Conservation (phyloP, 2,329 filamentous ascomycete species). For the Phoma sp. region DNA sequence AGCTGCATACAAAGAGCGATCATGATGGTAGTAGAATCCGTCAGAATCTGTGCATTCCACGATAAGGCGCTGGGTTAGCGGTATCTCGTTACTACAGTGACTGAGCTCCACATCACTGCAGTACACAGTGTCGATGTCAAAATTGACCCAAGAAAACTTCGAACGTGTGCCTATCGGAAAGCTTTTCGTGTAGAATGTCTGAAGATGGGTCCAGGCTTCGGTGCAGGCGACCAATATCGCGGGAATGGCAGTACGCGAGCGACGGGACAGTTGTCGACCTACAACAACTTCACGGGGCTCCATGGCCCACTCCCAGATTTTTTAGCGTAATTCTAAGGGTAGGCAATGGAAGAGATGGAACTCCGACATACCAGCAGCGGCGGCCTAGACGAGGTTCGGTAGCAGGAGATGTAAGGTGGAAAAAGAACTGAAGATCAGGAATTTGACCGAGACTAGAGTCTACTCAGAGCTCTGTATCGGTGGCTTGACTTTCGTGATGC, state of each 20-base stretch:
- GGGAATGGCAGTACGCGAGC: not conserved
- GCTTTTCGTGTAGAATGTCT: not conserved
- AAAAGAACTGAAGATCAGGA: too few relatives aligned
- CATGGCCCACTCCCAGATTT: not conserved
- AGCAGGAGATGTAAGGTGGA: too few relatives aligned
- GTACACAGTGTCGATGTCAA: not conserved
- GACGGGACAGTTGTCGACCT: not conserved
- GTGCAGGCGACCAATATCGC: not conserved
- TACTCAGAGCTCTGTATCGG: too few relatives aligned
- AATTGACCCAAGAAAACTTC: not conserved
- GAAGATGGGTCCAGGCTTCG: not conserved
- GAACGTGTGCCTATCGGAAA: not conserved
- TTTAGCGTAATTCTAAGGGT: not conserved
- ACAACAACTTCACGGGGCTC: not conserved
- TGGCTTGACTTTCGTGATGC: too few relatives aligned
- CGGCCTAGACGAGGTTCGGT: too few relatives aligned
- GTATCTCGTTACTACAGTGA: not conserved
- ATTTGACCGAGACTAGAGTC: too few relatives aligned
- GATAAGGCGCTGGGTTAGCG: not conserved
- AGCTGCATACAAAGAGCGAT: not conserved
- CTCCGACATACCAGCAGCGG: not conserved
- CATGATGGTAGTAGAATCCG: not conserved
- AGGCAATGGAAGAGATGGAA: not conserved
- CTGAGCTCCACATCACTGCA: not conserved
- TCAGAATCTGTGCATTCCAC: not conserved